A percentile compares a stretch with the other conserved stretches of the same genome.
Evolutionary conservation across 176 grass and related monocot species (phyloP).

Genomic region (Poa annua): DNA sequence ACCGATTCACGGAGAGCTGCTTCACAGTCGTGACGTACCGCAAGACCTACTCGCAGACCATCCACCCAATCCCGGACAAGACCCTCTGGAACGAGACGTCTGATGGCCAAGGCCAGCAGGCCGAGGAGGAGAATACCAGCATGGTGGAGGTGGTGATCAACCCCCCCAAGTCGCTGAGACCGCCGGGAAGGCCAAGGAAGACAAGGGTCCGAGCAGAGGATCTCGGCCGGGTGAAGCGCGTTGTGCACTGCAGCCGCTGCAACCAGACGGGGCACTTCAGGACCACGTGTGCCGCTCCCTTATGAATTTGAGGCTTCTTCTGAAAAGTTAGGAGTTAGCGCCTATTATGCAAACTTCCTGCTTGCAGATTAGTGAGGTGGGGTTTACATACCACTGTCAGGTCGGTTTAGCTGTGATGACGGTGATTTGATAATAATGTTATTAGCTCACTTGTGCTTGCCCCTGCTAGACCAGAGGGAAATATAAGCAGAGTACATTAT

Average conservation of each 20-base stretch:
- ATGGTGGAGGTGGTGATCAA: conserved; percentile 60
- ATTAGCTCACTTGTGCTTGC: neutral
- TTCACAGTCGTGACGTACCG: conserved; percentile 86
- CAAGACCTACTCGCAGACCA: conserved; percentile 93
- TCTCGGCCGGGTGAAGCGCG: conserved; percentile 65
- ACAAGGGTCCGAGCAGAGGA: conserved; percentile 77
- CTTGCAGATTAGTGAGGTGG: conserved; percentile 38
- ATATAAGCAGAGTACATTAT: neutral
- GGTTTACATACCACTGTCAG: neutral
- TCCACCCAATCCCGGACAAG: conserved; percentile 95
- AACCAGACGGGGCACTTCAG: conserved; percentile 98
- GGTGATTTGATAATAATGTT: conserved; percentile 36
- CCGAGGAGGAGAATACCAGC: conserved; percentile 26
- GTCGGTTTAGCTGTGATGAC: conserved; percentile 22
- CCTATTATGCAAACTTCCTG: conserved; percentile 39
- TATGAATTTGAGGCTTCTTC: conserved; percentile 66
- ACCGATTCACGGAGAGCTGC: conserved; percentile 92
- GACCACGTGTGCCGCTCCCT: conserved; percentile 82
- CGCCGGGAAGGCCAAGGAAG: conserved; percentile 80
- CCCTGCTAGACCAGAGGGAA: conserved; percentile 3
- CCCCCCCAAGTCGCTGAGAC: conserved; percentile 79
- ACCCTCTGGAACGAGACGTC: conserved; percentile 70
- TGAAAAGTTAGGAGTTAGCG: conserved; percentile 38
- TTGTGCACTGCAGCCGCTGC: conserved; percentile 96
- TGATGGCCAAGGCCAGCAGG: conserved; percentile 45